Evolutionary conservation across 768 basidiomycete genomes (phyloP), one percentile per base, ranked within the genome.

Genomic region (Mycena epipterygia): DNA sequence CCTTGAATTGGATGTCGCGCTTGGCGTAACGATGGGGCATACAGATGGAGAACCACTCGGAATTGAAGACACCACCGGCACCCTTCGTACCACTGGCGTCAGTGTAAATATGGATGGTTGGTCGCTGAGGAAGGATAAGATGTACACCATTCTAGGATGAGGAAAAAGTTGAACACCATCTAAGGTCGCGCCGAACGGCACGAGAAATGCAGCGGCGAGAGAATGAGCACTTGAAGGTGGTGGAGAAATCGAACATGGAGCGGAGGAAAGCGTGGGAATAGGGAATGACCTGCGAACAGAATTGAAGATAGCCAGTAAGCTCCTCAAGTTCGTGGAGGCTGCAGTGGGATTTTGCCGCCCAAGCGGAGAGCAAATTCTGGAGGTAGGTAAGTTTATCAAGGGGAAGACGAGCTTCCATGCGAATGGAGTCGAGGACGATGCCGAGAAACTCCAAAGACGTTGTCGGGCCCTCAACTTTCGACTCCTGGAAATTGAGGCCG

Each of bases 201-300:
- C 59, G 39, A 8, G 80, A 74, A 25, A 83, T 74, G 30, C 72
- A 69, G 13, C 73, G 76, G 29, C 33, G 33, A 0, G 73, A 14
- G 53, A 74, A 76, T 0, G 72, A 56, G 5, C 77, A 74, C 0
- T 56, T 41, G 65, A 81, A 81, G 0, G 67, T 74, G 7, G 67
- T 55, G 2, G 78, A 76, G 68, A 82, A 82, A 35, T 79, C 67
- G 56, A 75, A 74, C n/a, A 83, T 68, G 13, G 70, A 61, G 5
- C 76, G 73, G 14, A 82, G 57, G 61, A 79, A 83, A 0, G 79
- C 55, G 2, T 72, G 74, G 0, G 78, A 77, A 8, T 52, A 58
- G 1, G 81, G 82, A 35, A 82, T 78, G 23, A 83, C 82, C 48
- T 80, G 79, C 0, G 77, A 77, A 1, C 72, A 64, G 63, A 84